Percentiles rank a stretch among this genome's conserved stretches.
These are phyloP conservation scores for Aspergillus nidulans DNA, from an alignment of 495 filamentous ascomycete genomes.

Conservation along the genomic window DNA sequence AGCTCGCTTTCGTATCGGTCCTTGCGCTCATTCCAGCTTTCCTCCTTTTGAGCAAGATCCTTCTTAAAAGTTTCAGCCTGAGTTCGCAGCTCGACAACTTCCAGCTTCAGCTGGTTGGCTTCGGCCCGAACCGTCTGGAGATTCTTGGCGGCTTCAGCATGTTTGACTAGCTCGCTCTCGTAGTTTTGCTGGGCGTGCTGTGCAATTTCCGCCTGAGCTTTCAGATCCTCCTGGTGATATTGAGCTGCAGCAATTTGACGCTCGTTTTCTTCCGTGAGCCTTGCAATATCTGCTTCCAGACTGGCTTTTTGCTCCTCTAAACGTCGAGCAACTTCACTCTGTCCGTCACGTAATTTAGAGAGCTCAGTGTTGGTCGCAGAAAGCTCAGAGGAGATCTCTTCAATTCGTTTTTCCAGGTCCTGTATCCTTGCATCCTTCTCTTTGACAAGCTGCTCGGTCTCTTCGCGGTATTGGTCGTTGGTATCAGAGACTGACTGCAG, in stretches of 20 bases:
- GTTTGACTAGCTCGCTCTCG: slow-evolving; percentile 87
- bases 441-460: slow-evolving; percentile 67
- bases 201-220: slow-evolving; percentile 89
- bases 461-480: slow-evolving; percentile 78
- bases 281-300: slow-evolving; percentile 69
- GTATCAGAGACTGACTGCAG: slow-evolving; percentile 72
- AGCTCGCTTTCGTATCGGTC: slow-evolving; percentile 81
- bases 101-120: slow-evolving; percentile 72
- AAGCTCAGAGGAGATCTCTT: slow-evolving; percentile 78
- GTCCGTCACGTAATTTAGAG: slow-evolving; percentile 67
- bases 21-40: slow-evolving; percentile 78
- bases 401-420: slow-evolving; percentile 73
- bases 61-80: slow-evolving; percentile 78
- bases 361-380: slow-evolving; percentile 74
- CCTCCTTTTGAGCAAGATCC: slow-evolving; percentile 72
- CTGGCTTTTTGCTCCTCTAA: slow-evolving; percentile 74
- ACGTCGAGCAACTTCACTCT: slow-evolving; percentile 66
- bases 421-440: slow-evolving; percentile 72
- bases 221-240: slow-evolving; percentile 83
- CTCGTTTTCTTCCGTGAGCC: slow-evolving; percentile 81
- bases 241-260: slow-evolving; percentile 69
- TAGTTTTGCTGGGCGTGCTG: slow-evolving; percentile 92
- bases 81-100: slow-evolving; percentile 63
- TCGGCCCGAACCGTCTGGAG: slow-evolving; percentile 74
- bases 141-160: slow-evolving; percentile 84